phyloP scores from a whole-genome alignment of 2,329 filamentous ascomycete species.

The Cercospora beticola region DNA sequence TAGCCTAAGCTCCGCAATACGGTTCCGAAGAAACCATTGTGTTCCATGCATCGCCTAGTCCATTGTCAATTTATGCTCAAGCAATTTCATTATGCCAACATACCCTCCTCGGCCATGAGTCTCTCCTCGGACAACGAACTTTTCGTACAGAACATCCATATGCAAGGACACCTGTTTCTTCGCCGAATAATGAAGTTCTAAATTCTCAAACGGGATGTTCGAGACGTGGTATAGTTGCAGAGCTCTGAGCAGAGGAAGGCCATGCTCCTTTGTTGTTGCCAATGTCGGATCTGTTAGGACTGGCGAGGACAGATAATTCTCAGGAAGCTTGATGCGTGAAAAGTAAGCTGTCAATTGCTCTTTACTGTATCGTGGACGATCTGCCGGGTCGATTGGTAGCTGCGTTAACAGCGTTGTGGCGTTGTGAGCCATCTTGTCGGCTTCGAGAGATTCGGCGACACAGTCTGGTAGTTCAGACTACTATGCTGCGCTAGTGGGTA shows the following conservation, averaged over 20 bases:
- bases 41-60: slow-evolving; percentile 56
- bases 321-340: slow-evolving; percentile 26
- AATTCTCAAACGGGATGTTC: slow-evolving; percentile 57
- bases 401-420: slow-evolving; percentile 18
- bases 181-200: slow-evolving; percentile 55
- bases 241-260: slow-evolving; percentile 31
- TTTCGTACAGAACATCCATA: slow-evolving; percentile 52
- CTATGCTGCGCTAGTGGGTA: not conserved
- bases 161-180: slow-evolving; percentile 52
- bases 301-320: slow-evolving; percentile 19
- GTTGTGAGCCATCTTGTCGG: slow-evolving; percentile 24
- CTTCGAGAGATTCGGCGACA: not conserved
- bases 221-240: slow-evolving; percentile 44
- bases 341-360: slow-evolving; percentile 30
- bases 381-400: slow-evolving; percentile 21
- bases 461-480: not conserved
- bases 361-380: slow-evolving; percentile 27
- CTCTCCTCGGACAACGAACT: slow-evolving; percentile 47
- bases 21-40: slow-evolving; percentile 54
- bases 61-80: not conserved
- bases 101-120: slow-evolving; percentile 51
- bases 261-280: slow-evolving; percentile 29
- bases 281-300: slow-evolving; percentile 21
- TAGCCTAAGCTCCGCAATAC: slow-evolving; percentile 56
- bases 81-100: not conserved